Conservation (phyloP, 2,329 filamentous ascomycete genomes). For the Teratosphaeria viscida region DNA sequence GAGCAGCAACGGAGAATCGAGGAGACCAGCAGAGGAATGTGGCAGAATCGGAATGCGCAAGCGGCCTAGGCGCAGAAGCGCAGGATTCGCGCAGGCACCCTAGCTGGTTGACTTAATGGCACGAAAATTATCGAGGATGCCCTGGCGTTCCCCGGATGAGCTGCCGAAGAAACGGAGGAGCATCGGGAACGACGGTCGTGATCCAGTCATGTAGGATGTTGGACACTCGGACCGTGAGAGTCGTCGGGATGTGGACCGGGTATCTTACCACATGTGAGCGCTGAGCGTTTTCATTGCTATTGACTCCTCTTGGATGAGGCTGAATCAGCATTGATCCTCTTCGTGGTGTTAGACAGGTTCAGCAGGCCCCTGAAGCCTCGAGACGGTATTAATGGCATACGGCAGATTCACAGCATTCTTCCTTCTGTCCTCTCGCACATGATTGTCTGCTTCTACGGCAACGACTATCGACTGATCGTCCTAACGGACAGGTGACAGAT, state of each 20-base stretch:
- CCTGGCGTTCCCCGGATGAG: neutral
- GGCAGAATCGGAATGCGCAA: slow-evolving; percentile 7
- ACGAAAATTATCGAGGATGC: too few species aligned
- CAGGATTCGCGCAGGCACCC: neutral
- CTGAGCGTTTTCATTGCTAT: neutral
- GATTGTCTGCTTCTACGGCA: neutral
- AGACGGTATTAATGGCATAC: neutral
- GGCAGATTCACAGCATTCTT: neutral
- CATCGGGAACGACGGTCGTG: neutral
- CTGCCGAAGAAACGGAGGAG: neutral
- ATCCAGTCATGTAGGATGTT: neutral
- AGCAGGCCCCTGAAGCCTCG: neutral
- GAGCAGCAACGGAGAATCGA: slow-evolving; percentile 51
- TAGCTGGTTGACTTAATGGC: neutral
- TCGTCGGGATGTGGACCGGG: neutral
- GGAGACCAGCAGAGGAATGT: slow-evolving; percentile 48
- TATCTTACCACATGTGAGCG: neutral
- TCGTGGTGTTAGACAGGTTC: neutral
- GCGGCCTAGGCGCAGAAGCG: slow-evolving; percentile 3
- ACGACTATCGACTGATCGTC: neutral
- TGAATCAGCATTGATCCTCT: neutral
- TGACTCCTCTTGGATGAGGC: neutral
- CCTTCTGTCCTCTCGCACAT: neutral
- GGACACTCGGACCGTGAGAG: neutral
- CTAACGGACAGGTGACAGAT: neutral